Evolutionary conservation across 1,284 basidiomycete genomes (phyloP).

Genomic region (Cryptococcus wingfieldii): DNA sequence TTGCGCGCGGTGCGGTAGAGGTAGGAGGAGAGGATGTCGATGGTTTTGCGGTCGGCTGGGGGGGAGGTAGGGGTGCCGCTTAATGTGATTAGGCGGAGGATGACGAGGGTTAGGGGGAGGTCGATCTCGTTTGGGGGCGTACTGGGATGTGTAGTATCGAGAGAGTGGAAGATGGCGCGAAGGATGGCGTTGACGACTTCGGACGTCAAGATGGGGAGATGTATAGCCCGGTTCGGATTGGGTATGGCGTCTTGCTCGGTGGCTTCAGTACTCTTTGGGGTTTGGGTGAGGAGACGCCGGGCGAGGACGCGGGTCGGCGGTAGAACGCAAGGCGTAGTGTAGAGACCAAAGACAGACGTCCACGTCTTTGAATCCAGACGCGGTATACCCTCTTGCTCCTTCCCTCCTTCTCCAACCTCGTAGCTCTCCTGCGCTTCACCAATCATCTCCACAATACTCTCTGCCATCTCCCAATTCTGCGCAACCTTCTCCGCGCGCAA

Average conservation of each 20-base stretch:
- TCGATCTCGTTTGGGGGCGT: not conserved
- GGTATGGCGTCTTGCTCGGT: not conserved
- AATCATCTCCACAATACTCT: conserved; percentile 16
- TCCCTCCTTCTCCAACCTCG: not conserved
- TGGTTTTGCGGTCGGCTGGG: not conserved
- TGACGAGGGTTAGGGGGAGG: conserved; percentile 1
- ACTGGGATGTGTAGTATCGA: not conserved
- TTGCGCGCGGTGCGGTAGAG: conserved; percentile 1
- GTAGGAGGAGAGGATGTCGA: not conserved
- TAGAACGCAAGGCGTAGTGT: not conserved
- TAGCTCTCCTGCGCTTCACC: not conserved
- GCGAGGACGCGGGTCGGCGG: conserved; percentile 2
- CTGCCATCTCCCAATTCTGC: conserved; percentile 8
- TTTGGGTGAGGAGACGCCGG: conserved; percentile 4
- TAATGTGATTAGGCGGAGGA: conserved; percentile 1
- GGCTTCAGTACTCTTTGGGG: not conserved
- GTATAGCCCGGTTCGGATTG: not conserved
- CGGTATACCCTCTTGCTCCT: not conserved
- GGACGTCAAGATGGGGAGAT: not conserved
- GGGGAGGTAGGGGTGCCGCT: not conserved
- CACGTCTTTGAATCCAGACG: not conserved
- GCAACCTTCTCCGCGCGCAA: conserved; percentile 22
- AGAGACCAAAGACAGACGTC: conserved; percentile 6
- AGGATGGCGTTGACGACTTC: conserved; percentile 7
- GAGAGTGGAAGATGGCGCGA: conserved; percentile 2